phyloP scores from a whole-genome alignment of 805 yeast species.

The Kluyveromyces siamensis region DNA sequence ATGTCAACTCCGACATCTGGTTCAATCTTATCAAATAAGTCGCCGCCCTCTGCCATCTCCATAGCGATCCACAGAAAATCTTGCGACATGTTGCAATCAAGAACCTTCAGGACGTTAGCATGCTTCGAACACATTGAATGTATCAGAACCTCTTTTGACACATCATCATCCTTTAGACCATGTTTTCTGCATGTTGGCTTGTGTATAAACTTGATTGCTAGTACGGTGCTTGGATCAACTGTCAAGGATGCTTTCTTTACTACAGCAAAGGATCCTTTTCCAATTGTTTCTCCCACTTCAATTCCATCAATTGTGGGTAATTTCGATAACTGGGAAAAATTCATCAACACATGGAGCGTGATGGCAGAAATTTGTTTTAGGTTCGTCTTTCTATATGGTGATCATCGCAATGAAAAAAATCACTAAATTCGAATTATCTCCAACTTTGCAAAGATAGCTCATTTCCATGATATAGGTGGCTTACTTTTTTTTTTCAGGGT shows the following conservation, averaged over 20 bases:
- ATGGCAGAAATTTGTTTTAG: not conserved
- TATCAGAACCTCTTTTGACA: slow-evolving; percentile 46
- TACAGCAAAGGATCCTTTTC: slow-evolving; percentile 61
- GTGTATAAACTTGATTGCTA: slow-evolving; percentile 54
- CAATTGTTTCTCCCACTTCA: slow-evolving; percentile 43
- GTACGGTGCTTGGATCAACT: slow-evolving; percentile 30
- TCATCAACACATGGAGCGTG: slow-evolving; percentile 6
- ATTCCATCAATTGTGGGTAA: slow-evolving; percentile 42
- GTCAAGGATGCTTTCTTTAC: slow-evolving; percentile 42
- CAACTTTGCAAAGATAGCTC: not conserved
- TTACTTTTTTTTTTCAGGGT: not conserved
- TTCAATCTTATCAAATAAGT: slow-evolving; percentile 68
- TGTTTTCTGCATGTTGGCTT: slow-evolving; percentile 28
- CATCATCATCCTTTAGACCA: slow-evolving; percentile 33
- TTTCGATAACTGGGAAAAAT: slow-evolving; percentile 34
- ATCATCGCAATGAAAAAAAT: no score
- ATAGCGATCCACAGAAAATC: slow-evolving; percentile 58
- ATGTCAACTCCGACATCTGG: slow-evolving; percentile 64
- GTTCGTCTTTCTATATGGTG: no score
- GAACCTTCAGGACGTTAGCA: slow-evolving; percentile 48
- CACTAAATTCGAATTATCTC: not conserved
- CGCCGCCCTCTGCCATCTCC: slow-evolving; percentile 70
- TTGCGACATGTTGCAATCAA: slow-evolving; percentile 44
- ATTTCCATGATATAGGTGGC: not conserved
- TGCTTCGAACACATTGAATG: slow-evolving; percentile 52